Conservation (phyloP, 2,329 filamentous ascomycete genomes). For the Nannizzia gypsea region DNA sequence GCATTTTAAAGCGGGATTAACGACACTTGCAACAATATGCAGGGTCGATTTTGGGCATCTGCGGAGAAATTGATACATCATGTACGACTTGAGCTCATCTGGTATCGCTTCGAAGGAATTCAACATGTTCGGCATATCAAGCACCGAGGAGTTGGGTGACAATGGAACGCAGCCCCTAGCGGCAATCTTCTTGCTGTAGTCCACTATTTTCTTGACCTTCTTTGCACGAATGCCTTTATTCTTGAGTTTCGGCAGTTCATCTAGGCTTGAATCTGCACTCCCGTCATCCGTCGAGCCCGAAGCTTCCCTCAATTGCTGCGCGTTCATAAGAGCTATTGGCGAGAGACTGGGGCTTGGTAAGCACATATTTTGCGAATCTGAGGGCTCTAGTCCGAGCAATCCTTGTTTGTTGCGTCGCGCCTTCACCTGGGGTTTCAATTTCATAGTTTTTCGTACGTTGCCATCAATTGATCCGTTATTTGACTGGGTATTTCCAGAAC, state of each 20-base stretch:
- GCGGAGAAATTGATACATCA: slow-evolving; percentile 91
- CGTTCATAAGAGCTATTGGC: slow-evolving; percentile 68
- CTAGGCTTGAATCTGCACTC: slow-evolving; percentile 35
- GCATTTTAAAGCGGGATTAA: slow-evolving; percentile 88
- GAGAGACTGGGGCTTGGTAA: slow-evolving; percentile 90
- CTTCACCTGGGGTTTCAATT: not conserved
- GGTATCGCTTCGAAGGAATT: slow-evolving; percentile 87
- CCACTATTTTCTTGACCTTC: slow-evolving; percentile 3
- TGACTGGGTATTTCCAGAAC: not conserved
- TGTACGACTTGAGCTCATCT: slow-evolving; percentile 80
- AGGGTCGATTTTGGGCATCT: slow-evolving; percentile 79
- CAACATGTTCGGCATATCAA: slow-evolving; percentile 76
- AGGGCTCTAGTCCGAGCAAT: not conserved
- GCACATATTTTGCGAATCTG: slow-evolving; percentile 55
- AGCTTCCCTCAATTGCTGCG: slow-evolving; percentile 29
- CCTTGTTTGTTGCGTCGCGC: not conserved
- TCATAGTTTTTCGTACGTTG: not conserved
- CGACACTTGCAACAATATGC: slow-evolving; percentile 76
- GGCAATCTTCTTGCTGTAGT: slow-evolving; percentile 16
- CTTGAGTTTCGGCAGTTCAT: slow-evolving; percentile 33
- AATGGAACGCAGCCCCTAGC: slow-evolving; percentile 29
- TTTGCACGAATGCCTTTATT: not conserved
- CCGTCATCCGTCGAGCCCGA: slow-evolving; percentile 31
- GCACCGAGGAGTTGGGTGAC: slow-evolving; percentile 35
- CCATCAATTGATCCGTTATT: not conserved